phyloP scores from a whole-genome alignment of 257 asterid genomes.

The Solanum lycopersicoides region DNA sequence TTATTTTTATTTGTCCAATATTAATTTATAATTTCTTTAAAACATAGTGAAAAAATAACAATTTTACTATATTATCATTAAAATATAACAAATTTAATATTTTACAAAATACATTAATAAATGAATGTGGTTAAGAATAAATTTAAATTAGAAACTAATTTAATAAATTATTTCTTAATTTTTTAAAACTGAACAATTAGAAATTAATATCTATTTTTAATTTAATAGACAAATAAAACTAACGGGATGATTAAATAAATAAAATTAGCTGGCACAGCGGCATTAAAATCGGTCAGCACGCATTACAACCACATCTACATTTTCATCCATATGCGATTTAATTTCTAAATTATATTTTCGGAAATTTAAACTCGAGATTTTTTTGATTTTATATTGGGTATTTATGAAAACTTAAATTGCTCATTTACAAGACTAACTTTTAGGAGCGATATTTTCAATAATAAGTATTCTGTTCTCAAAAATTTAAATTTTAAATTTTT shows the following conservation, averaged over 20 bases:
- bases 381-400: too few species aligned
- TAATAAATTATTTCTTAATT: too few species aligned
- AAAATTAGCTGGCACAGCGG: neutral
- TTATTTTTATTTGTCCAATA: too few species aligned
- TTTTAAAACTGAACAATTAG: neutral
- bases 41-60: too few species aligned
- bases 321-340: neutral
- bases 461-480: rapidly evolving
- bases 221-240: neutral
- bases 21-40: too few species aligned
- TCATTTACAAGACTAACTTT: too few species aligned
- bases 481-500: rapidly evolving
- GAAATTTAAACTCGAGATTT: rapidly evolving
- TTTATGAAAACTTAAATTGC: neutral
- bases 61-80: too few species aligned
- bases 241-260: neutral
- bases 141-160: too few species aligned
- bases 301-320: neutral
- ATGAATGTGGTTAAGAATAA: neutral
- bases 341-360: neutral
- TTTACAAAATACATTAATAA: too few species aligned
- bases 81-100: too few species aligned
- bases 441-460: rapidly evolving
- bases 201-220: too few species aligned
- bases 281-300: neutral